Evolutionary conservation across 257 asterid species (phyloP).

Genomic region (Parsonsia alboflavescens): DNA sequence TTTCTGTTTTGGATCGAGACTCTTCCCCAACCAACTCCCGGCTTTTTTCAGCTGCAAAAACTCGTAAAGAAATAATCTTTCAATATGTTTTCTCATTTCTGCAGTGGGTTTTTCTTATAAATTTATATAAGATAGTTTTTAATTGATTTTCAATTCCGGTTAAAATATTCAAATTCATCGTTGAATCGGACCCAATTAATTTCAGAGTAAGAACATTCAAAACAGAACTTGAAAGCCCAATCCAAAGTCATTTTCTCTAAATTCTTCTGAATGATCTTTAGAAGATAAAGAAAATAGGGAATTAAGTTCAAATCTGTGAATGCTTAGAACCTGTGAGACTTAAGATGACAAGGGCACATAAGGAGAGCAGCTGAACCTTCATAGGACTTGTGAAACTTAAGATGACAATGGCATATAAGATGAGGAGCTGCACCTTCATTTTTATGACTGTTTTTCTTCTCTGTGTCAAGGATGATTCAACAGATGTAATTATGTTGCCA

Average conservation of each 20-base stretch:
- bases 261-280: not conserved
- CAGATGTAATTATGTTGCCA: not conserved
- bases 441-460: not conserved
- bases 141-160: too few species aligned
- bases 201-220: too few species aligned
- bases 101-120: too few species aligned
- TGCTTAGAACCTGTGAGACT: conserved; percentile 29
- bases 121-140: too few species aligned
- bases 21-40: conserved; percentile 39
- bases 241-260: too few species aligned
- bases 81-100: too few species aligned
- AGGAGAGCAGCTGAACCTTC: conserved; percentile 8
- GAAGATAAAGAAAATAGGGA: not conserved
- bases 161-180: too few species aligned
- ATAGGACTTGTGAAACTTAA: conserved; percentile 37
- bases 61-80: too few species aligned
- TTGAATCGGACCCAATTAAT: too few species aligned
- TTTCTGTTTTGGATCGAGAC: conserved; percentile 25
- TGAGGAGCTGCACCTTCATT: conserved; percentile 31
- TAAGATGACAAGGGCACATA: conserved; percentile 26
- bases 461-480: not conserved
- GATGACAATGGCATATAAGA: conserved; percentile 21
- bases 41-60: conserved; percentile 50
- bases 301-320: not conserved
- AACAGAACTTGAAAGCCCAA: too few species aligned